Evolutionary conservation across 257 asterid species (phyloP).

Genomic region (Ilex aquifolium): DNA sequence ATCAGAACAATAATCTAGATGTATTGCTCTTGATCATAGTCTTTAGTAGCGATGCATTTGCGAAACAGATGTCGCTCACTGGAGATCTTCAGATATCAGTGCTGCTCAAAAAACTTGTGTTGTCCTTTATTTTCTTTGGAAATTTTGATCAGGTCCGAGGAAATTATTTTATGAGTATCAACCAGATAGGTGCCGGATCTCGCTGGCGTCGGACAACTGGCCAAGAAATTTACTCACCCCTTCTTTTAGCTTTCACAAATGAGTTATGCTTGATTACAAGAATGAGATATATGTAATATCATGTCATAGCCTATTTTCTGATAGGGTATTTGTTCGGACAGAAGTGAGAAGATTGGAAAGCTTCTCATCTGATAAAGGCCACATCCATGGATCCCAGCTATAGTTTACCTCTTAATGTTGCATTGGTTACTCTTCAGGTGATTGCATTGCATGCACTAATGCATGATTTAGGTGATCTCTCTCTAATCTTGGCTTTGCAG

Average conservation of each 20-base stretch:
- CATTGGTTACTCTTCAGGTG: slow-evolving; percentile 82
- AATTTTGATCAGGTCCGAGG: background rate
- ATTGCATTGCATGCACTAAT: slow-evolving; percentile 9
- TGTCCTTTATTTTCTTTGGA: background rate
- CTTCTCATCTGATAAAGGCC: slow-evolving; percentile 38
- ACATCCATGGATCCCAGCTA: slow-evolving; percentile 59
- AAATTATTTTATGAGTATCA: background rate
- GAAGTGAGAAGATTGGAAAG: slow-evolving; percentile 55
- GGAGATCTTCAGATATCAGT: background rate
- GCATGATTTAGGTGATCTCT: background rate
- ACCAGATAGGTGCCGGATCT: slow-evolving; percentile 1
- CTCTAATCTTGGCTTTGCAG: slow-evolving; percentile 30
- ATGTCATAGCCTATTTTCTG: slow-evolving; percentile 3
- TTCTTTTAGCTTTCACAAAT: slow-evolving; percentile 13
- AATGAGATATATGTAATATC: background rate
- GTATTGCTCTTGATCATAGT: no score
- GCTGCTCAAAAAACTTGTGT: background rate
- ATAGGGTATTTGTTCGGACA: slow-evolving; percentile 21
- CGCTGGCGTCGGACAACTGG: slow-evolving; percentile 2
- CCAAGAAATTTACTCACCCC: slow-evolving; percentile 2
- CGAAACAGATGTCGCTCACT: no score
- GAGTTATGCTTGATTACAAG: slow-evolving; percentile 32
- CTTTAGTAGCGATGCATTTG: no score
- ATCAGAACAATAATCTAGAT: no score
- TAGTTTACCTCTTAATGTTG: slow-evolving; percentile 64